Evolutionary conservation across 208 protist genomes (phyloP).

Genomic region (Histomonas meleagridis): DNA sequence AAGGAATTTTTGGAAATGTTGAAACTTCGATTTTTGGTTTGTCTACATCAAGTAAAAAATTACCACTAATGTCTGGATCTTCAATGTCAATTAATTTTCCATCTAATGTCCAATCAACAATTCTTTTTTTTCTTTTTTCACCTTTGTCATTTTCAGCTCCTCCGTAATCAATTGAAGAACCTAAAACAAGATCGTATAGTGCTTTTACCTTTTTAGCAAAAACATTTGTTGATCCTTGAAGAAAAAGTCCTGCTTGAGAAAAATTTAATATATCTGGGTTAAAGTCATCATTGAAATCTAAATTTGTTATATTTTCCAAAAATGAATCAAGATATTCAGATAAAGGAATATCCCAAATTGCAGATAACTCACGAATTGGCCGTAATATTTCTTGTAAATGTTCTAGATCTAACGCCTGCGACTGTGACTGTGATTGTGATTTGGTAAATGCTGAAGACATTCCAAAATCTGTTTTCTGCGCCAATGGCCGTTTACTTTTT

Average conservation of each 20-base stretch:
- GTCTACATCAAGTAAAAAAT: not conserved
- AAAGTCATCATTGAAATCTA: not conserved
- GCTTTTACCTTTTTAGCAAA: constrained; percentile 19
- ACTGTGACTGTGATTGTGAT: too few relatives aligned
- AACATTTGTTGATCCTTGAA: not conserved
- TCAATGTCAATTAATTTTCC: not conserved
- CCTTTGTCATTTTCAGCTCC: not conserved
- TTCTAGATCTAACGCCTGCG: too few relatives aligned
- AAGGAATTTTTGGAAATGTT: constrained; percentile 5
- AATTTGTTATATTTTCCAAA: not conserved
- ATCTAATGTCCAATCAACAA: not conserved
- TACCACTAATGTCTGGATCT: not conserved
- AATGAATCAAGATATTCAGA: not conserved
- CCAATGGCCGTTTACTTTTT: too few relatives aligned
- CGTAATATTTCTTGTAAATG: not conserved
- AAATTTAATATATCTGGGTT: constrained; percentile 19
- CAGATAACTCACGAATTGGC: not conserved
- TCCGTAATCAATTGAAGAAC: not conserved
- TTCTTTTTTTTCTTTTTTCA: not conserved
- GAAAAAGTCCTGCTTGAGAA: not conserved
- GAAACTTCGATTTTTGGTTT: not conserved
- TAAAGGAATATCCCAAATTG: not conserved
- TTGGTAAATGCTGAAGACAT: too few relatives aligned
- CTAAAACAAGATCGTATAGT: not conserved
- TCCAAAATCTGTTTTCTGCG: too few relatives aligned